These are phyloP conservation scores for Oryza rufipogon DNA, from an alignment of 176 grass and related monocot species.

Conservation along the genomic window DNA sequence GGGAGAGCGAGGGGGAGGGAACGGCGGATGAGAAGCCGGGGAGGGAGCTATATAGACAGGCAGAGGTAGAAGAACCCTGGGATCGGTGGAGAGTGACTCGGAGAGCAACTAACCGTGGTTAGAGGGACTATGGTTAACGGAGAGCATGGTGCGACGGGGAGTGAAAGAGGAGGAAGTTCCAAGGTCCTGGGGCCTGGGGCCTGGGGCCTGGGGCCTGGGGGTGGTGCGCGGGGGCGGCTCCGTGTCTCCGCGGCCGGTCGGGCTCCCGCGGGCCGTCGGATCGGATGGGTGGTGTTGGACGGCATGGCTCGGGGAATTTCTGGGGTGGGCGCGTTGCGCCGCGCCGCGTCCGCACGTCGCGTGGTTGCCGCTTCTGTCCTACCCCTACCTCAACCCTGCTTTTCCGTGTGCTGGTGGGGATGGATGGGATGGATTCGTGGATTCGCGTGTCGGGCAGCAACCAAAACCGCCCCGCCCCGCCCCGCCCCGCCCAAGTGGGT, in stretches of 20 bases:
- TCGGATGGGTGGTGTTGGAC: neutral
- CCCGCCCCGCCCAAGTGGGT: neutral
- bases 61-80: neutral
- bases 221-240: constrained; percentile 58
- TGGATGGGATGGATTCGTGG: neutral
- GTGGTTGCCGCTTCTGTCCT: neutral
- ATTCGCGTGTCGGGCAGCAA: constrained; percentile 36
- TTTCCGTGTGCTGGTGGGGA: neutral
- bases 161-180: constrained; percentile 49
- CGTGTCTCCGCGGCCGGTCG: constrained; percentile 81
- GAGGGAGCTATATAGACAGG: constrained; percentile 54
- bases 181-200: constrained; percentile 22
- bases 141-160: neutral
- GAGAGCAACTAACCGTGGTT: constrained; percentile 36
- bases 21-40: constrained; percentile 13
- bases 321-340: neutral
- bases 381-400: neutral
- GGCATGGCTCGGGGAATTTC: neutral
- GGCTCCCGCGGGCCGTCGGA: constrained; percentile 34
- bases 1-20: constrained; percentile 23
- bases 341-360: constrained; percentile 28
- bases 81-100: neutral
- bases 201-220: constrained; percentile 63
- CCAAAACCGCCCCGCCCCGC: neutral
- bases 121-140: neutral